Evolutionary conservation across 192 early-diverging fungal genomes (phyloP), one percentile per base, ranked within the genome.

Genomic region (Coemansia sp.): DNA sequence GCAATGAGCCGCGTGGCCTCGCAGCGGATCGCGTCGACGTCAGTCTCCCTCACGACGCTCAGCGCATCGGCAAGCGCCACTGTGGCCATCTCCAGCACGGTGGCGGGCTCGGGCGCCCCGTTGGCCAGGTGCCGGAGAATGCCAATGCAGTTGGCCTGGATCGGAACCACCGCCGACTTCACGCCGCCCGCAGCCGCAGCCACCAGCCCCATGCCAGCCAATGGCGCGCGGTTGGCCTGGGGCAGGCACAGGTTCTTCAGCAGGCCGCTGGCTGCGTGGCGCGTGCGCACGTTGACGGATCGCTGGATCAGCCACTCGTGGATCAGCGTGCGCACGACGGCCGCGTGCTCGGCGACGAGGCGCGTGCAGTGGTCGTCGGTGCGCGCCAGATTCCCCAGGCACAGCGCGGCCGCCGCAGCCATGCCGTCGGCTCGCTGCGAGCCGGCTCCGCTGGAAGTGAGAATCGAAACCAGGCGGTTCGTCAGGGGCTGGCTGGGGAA

Each of bases 311-410:
- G 61, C 76, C 80, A 78, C 38, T 65, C 74, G 60, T 78, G 73
- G n/a, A 89, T 70, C 63, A 92, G 78, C 36, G 78, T 51, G 14
- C 51, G 77, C 31, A 88, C 76, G 39, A 86, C 64, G n/a, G 86
- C 73, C 4, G 84, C 57, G 41, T 87, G 80, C 72, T 85, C 74
- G n/a, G 80, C 75, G 2, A 89, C 89, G 53, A 92, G 73, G 38
- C 76, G 80, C 61, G 75, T 68, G 71, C 91, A 92, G 68, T 91
- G 85, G 7, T 66, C 71, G 69, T 92, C 91, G 62, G 85, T 87
- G 64, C 91, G 79, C 39, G 91, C 91, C 51, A 92, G 72, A 61
- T 92, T 92, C 42, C 90, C 91, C 50, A 92, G 62, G 17, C 85
- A 87, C 63, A 90, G 84, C 1, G 85, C 87, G 1, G 90, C 89